Evolutionary conservation across 441 rosid genomes (phyloP), one percentile per base, ranked within the genome.

Genomic region (Croton laevigatus): DNA sequence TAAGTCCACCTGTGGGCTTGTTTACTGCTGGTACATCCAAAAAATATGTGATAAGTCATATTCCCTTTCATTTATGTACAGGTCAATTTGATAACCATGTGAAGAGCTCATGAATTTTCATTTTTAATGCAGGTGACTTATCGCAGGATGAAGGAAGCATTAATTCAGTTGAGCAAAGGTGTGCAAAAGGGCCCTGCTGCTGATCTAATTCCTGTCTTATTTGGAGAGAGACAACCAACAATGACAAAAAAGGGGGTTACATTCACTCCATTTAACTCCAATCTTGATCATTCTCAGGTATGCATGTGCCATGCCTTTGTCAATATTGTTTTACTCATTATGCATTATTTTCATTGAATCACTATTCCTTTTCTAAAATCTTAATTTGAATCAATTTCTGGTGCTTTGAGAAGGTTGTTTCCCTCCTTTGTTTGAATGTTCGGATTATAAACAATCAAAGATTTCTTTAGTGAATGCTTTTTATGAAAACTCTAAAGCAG

Each of bases 261-360:
- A 69, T 83, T 90, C 70, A 86, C 77, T 48, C 89, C 94, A 44
- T 80, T 89, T 77, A 92, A 92, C 76, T 75, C 87, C 65, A 82
- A 84, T 71, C 98, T 91, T 45, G 99, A 92, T 77, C 94, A 89
- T 55, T 93, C 99, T 27, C 99, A 93, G 94, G 94, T 88, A 73
- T 61, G 52, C 46, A 49, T 55, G 44, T 38, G 12, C 52, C 34
- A 22, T 11, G 8, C 22, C 8, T n/a, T 59, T 14, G 13, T 38
- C 44, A 7, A 4, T 9, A 36, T 7, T 27, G 67, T 36, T 8
- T 73, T 36, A 6, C 40, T 61, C 34, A 67, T 60, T 14, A 23
- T 52, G 38, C 20, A 48, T 23, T 14, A 44, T 66, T 65, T 27
- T 27, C 32, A 27, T 27, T 27, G 2, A 27, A 27, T 27, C 2